Conservation (phyloP, 805 yeast genomes). For the Candida vartiovaarae region DNA sequence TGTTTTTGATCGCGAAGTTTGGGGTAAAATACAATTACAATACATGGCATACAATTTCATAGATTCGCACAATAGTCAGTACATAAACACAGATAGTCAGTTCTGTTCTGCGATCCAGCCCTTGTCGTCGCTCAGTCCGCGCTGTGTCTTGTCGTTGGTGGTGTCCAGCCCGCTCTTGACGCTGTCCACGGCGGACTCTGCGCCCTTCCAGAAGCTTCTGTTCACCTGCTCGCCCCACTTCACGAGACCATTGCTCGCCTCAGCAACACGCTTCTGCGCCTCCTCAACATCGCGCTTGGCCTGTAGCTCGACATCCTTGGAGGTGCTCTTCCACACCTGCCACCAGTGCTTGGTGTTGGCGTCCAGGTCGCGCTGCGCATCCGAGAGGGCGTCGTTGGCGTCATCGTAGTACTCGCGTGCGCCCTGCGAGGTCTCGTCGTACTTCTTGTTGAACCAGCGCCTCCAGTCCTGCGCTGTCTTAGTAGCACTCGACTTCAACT, state of each 20-base stretch:
- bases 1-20: no score
- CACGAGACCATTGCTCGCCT: constrained; percentile 12
- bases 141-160: constrained; percentile 18
- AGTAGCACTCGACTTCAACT: constrained; percentile 2
- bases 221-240: constrained; percentile 26
- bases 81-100: background rate
- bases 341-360: constrained; percentile 31
- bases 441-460: constrained; percentile 20
- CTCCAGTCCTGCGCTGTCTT: constrained; percentile 15
- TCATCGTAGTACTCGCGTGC: constrained; percentile 26
- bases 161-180: constrained; percentile 22
- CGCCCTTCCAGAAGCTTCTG: constrained; percentile 25
- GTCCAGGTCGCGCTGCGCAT: constrained; percentile 29
- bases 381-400: constrained; percentile 25
- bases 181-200: constrained; percentile 23
- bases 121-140: constrained; percentile 17
- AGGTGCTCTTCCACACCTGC: constrained; percentile 30
- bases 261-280: constrained; percentile 15
- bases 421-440: constrained; percentile 19
- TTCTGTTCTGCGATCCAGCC: constrained; percentile 18
- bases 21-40: background rate
- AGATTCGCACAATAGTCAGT: background rate
- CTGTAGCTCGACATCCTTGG: constrained; percentile 26
- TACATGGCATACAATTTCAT: background rate
- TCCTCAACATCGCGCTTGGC: constrained; percentile 27